Evolutionary conservation across 495 filamentous ascomycete genomes (phyloP).

Genomic region (Podospora appendiculata): DNA sequence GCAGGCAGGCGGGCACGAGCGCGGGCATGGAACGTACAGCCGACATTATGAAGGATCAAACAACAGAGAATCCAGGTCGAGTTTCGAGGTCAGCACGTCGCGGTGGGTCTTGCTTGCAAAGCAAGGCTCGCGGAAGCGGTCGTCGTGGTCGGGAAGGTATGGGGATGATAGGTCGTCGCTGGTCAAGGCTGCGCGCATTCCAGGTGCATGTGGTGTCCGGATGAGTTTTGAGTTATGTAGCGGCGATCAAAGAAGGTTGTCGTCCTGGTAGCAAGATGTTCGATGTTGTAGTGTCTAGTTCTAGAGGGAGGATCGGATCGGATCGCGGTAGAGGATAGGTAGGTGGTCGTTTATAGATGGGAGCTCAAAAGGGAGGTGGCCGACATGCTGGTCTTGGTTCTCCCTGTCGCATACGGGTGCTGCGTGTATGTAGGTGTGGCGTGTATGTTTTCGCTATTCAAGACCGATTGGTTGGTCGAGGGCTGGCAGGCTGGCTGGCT

Average conservation of each 20-base stretch:
- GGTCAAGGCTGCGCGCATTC: constrained; percentile 3
- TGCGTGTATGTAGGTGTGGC: no score
- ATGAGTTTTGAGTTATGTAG: neutral
- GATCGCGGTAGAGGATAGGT: no score
- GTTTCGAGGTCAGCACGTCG: neutral
- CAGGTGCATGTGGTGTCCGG: neutral
- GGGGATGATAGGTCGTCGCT: neutral
- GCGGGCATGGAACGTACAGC: constrained; percentile 16
- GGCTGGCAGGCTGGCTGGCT: no score
- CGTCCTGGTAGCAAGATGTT: no score
- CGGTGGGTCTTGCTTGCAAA: neutral
- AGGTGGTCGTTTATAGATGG: no score
- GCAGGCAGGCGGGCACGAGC: neutral
- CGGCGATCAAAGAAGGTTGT: no score
- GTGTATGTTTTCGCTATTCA: no score
- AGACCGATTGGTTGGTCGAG: no score
- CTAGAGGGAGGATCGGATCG: no score
- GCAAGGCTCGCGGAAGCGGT: neutral
- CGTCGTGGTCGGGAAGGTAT: neutral
- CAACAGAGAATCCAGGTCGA: neutral
- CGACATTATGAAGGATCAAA: constrained; percentile 20
- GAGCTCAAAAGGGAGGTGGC: constrained; percentile 3
- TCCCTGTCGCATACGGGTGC: neutral
- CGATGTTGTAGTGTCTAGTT: no score
- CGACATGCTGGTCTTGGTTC: constrained; percentile 6